These are phyloP conservation scores for Umbelopsis ramanniana DNA, from an alignment of 192 early-diverging fungal species.

Conservation along the genomic window DNA sequence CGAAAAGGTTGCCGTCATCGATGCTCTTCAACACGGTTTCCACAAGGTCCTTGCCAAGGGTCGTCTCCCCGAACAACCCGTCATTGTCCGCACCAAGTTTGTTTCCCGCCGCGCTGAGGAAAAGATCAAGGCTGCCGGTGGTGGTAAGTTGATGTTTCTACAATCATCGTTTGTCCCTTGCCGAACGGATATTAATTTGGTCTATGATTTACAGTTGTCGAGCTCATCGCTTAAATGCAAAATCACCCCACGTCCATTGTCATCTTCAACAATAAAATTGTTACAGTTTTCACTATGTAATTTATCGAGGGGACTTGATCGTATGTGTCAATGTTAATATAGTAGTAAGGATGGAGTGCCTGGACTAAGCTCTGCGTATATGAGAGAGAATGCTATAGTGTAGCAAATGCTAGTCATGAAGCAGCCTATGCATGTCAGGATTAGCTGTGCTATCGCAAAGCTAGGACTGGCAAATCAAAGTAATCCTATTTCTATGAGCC, in stretches of 20 bases:
- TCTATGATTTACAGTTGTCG: conserved; percentile 45
- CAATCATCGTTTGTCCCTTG: too few relatives aligned
- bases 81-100: conserved; percentile 94
- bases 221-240: conserved; percentile 58
- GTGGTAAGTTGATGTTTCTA: conserved; percentile 38
- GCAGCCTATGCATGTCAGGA: too few relatives aligned
- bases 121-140: conserved; percentile 98
- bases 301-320: too few relatives aligned
- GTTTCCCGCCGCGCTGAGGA: conserved; percentile 92
- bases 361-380: too few relatives aligned
- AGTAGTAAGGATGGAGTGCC: too few relatives aligned
- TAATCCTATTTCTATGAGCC: too few relatives aligned
- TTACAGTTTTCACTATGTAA: not conserved
- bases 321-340: too few relatives aligned
- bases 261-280: conserved; percentile 25
- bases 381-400: too few relatives aligned
- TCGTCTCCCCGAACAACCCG: conserved; percentile 81
- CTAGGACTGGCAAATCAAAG: too few relatives aligned
- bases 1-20: conserved; percentile 92
- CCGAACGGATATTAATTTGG: not conserved
- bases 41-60: conserved; percentile 97
- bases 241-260: conserved; percentile 15
- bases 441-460: too few relatives aligned
- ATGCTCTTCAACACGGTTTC: conserved; percentile 80
- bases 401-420: too few relatives aligned